Conservation (phyloP, 345 rosid genomes). For the Nasturtium officinale region DNA sequence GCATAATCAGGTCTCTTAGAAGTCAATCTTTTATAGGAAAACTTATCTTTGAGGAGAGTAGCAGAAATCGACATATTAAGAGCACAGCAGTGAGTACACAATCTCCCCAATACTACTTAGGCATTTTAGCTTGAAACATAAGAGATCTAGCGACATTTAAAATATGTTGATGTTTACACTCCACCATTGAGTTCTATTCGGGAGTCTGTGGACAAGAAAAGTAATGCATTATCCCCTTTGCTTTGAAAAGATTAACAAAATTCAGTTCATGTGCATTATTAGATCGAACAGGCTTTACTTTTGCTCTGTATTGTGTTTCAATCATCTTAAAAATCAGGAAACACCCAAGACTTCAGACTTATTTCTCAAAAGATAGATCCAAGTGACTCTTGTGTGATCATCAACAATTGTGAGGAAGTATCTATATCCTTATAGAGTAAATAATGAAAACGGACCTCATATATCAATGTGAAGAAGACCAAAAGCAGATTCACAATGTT, state of each 20-base stretch:
- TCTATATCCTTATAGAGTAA: neutral
- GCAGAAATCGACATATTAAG: fast-evolving
- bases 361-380: neutral
- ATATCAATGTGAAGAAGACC: neutral
- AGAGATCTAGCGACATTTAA: neutral
- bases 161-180: neutral
- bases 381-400: neutral
- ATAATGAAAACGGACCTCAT: neutral
- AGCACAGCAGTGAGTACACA: neutral
- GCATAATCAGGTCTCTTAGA: neutral
- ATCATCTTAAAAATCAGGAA: neutral
- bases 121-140: neutral
- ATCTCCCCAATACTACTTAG: neutral
- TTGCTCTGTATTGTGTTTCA: neutral
- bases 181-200: neutral
- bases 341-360: neutral
- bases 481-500: neutral
- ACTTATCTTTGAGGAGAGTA: neutral
- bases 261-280: neutral
- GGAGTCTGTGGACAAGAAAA: neutral
- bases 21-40: neutral
- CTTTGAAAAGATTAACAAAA: fast-evolving
- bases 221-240: fast-evolving
- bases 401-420: neutral
- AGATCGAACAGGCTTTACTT: fast-evolving